Percentiles rank a stretch among this genome's conserved stretches.
These are phyloP conservation scores for Solanum hybrid DNA, from an alignment of 305 asterid genomes.

Conservation along the genomic window DNA sequence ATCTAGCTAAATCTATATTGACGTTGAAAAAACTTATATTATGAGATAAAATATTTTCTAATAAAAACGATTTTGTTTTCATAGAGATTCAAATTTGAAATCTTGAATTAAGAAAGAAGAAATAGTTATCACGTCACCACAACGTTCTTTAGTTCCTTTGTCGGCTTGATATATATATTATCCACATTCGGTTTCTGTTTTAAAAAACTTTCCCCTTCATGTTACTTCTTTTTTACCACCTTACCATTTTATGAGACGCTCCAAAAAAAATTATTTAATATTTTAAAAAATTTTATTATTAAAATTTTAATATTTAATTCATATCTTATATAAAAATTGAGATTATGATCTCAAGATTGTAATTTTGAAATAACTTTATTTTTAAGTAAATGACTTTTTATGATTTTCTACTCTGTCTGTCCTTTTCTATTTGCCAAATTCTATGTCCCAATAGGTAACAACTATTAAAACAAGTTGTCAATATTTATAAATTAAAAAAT, in stretches of 20 bases:
- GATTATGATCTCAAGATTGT: neutral
- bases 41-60: neutral
- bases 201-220: neutral
- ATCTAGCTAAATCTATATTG: neutral
- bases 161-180: slow-evolving; percentile 11
- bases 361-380: neutral
- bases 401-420: neutral
- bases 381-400: neutral
- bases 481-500: neutral
- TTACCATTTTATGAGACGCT: neutral
- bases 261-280: neutral
- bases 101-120: accelerated
- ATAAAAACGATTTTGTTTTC: accelerated
- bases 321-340: neutral
- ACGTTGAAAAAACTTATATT: neutral
- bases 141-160: neutral
- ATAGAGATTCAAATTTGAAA: accelerated
- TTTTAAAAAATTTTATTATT: neutral
- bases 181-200: neutral
- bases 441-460: neutral
- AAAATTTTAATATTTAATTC: neutral
- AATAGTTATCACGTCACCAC: neutral
- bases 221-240: neutral
- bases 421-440: neutral
- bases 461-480: neutral